Conservation (phyloP, 148 eudicot species). For the Camellia granthamiana region DNA sequence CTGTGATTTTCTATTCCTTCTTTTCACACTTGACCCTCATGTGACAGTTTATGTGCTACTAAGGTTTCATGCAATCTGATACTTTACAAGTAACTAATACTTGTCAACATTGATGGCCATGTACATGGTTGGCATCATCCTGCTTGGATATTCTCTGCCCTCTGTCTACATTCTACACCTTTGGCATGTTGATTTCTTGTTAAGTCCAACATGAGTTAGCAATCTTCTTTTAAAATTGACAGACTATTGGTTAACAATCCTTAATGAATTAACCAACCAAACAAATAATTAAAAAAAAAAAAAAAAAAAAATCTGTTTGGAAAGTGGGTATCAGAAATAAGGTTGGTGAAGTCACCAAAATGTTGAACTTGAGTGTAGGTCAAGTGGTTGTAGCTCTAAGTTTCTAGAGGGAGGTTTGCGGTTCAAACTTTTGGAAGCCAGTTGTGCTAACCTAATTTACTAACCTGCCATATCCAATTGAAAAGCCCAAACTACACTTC, state of each 20-base stretch:
- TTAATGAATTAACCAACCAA: background rate
- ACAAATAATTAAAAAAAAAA: background rate
- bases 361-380: background rate
- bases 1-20: background rate
- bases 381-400: no score
- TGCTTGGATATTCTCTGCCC: background rate
- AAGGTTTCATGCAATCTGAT: background rate
- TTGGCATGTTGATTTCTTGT: conserved; percentile 6
- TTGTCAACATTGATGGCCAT: background rate
- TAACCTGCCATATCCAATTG: no score
- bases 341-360: background rate
- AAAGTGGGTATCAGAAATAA: background rate
- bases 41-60: background rate
- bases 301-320: background rate
- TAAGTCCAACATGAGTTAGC: background rate
- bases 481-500: no score
- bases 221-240: background rate
- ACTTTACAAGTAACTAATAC: background rate
- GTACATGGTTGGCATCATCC: background rate
- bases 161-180: background rate
- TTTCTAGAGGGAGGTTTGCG: no score
- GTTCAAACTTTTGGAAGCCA: no score
- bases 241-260: background rate
- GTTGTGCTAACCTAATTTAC: no score
- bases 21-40: background rate